Conservation (phyloP, 192 early-diverging fungal genomes). For the Backusella circina region DNA sequence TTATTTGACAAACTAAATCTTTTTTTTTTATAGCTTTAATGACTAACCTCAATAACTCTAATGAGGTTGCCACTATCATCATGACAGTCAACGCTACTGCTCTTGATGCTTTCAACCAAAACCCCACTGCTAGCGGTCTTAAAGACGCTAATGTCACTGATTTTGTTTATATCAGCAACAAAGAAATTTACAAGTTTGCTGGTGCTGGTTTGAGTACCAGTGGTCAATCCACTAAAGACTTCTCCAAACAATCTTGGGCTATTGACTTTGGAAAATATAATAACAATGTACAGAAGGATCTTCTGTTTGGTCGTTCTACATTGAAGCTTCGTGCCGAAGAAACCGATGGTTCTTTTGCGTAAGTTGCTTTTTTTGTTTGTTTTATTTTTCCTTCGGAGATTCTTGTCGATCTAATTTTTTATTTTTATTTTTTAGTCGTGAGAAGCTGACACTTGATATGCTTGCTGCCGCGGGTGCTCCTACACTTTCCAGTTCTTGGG, state of each 20-base stretch:
- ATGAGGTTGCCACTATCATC: constrained; percentile 43
- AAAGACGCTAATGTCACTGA: constrained; percentile 28
- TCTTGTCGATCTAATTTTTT: constrained; percentile 38
- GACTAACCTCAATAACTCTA: constrained; percentile 28
- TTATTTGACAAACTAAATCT: background rate
- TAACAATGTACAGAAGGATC: constrained; percentile 22
- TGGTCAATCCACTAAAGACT: constrained; percentile 48
- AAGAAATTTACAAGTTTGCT: constrained; percentile 31
- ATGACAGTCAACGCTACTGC: constrained; percentile 29
- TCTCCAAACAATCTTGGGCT: constrained; percentile 46
- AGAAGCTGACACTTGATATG: constrained; percentile 39
- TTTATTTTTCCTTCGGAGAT: constrained; percentile 5
- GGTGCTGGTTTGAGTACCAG: constrained; percentile 38
- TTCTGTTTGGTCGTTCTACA: constrained; percentile 32
- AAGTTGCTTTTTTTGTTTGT: background rate
- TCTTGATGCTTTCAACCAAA: constrained; percentile 25
- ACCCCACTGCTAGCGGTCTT: constrained; percentile 15
- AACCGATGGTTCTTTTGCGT: constrained; percentile 38
- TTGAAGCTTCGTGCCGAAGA: constrained; percentile 44
- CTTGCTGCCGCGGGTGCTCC: constrained; percentile 41
- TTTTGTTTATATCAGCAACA: constrained; percentile 38
- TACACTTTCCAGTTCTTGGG: constrained; percentile 39
- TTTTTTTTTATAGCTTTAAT: constrained; percentile 17
- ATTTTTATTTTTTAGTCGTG: constrained; percentile 36
- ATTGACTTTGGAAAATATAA: constrained; percentile 36